Evolutionary conservation across 495 filamentous ascomycete species (phyloP), one percentile per base, ranked within the genome.

Genomic region (Talaromyces stipitatus): DNA sequence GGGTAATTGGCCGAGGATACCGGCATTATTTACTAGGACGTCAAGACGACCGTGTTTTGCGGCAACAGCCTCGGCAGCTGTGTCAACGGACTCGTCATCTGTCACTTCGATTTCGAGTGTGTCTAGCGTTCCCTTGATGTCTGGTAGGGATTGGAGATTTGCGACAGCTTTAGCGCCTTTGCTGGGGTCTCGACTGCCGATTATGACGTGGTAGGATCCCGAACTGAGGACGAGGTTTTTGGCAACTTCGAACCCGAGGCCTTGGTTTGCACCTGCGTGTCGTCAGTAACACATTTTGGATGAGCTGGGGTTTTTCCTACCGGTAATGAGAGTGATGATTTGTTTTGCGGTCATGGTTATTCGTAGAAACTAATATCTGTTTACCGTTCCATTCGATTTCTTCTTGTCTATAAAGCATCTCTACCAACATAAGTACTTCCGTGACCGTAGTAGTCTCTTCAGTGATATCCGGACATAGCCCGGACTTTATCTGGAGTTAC

Each of bases 1-100:
- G 5, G 60, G 43, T 0, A 32, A 30, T 22, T 59, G 32, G 12
- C 56, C 38, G 4, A 51, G 51, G 46, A 69, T 62, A 16, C 66
- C 72, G 16, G 74, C 73, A 41, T 73, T 76, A 58, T 64, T 72
- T 47, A 70, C 58, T 9, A 74, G 60, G 29, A 69, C 63, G 58
- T 73, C 68, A 14, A 74, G 59, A 2, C 59, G 62, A 9, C 63
- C 64, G 59, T 63, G 64, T 22, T 65, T 43, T 1, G 47, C 10
- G 10, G 43, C 24, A n/a, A 74, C 60, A 2, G 47, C 41, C 3
- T 50, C 36, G 0, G 66, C 64, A 1, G 69, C 69, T 24, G 50
- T 48, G 20, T 58, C 36, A 23, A 74, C 66, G 5, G 70, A 72
- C 2, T 43, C 23, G 54, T 72, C 71, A n/a, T 61, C 50, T 23